Base-by-base conservation (phyloP, 1,284 basidiomycete genomes). In the Abortiporus biennis region DNA sequence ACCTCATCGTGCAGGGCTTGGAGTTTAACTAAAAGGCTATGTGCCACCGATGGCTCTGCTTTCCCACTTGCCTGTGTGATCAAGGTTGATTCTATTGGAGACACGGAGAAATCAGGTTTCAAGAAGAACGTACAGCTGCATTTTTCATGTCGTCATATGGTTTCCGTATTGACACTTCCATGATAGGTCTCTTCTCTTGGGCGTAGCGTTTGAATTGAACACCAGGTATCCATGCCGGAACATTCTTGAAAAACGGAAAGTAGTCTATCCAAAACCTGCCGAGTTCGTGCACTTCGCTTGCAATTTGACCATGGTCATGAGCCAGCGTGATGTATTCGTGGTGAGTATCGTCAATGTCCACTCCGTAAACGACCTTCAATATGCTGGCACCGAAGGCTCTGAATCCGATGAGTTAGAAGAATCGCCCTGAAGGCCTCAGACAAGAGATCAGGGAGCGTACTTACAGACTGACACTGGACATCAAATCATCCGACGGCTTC, bases 331-430 rank as follows among this genome's bases (percentile, higher is more conserved):
- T 11, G 13, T 48, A 47, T 27, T 39, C 43, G 32, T 54, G 50
- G 6, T 49, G 48, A 2, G 23, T 42, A 19, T 48, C 43, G 20
- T 45, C 46, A 6, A 52, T 45, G 15, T 52, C 38, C 22, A 52
- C 50, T 29, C 50, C 52, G 33, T 54, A 52, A 5, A 48, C 45
- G 4, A 44, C 32, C 40, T 49, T 51, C 12, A 54, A 34, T 6
- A 54, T 38, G 38, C 11, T 20, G 4, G 37, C 19, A 6, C 22
- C 29, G 20, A 25, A 12, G 6, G 15, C 6, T 12, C 37, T 38
- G n/a, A n/a, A n/a, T n/a, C n/a, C n/a, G n/a, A n/a, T n/a, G n/a
- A n/a, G n/a, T n/a, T n/a, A n/a, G n/a, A n/a, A n/a, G n/a, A n/a
- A n/a, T n/a, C n/a, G n/a, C n/a, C n/a, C n/a, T n/a, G n/a, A n/a